Percentiles rank a stretch among this genome's conserved stretches.
Conservation (phyloP, 1,139 yeast species). For the Candida glucosophila region DNA sequence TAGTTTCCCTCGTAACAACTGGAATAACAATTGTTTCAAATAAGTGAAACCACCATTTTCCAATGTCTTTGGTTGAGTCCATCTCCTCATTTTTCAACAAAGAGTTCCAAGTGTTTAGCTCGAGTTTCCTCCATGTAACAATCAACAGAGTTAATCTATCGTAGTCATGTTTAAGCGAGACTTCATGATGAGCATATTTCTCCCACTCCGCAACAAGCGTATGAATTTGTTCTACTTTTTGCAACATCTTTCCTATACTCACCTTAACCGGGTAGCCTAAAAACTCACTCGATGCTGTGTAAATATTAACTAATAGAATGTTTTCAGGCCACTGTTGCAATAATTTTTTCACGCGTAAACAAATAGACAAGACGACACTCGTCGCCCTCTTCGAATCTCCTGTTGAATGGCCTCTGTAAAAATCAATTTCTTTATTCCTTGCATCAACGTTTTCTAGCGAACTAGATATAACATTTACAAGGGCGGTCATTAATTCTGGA, state of each 20-base stretch:
- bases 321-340: slow-evolving; percentile 89
- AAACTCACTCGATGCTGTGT: slow-evolving; percentile 61
- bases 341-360: slow-evolving; percentile 38
- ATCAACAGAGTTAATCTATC: slow-evolving; percentile 58
- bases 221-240: slow-evolving; percentile 80
- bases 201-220: slow-evolving; percentile 88
- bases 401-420: slow-evolving; percentile 60
- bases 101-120: slow-evolving; percentile 77
- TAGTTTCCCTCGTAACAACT: slow-evolving; percentile 18
- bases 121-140: slow-evolving; percentile 86
- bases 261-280: slow-evolving; percentile 51
- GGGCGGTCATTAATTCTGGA: too few relatives aligned
- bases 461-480: too few relatives aligned
- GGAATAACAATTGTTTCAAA: slow-evolving; percentile 68
- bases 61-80: slow-evolving; percentile 41
- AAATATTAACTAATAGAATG: slow-evolving; percentile 69
- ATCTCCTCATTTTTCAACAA: slow-evolving; percentile 63
- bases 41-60: slow-evolving; percentile 88
- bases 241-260: slow-evolving; percentile 71
- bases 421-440: too few relatives aligned
- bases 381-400: slow-evolving; percentile 57
- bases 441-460: too few relatives aligned
- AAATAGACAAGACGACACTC: slow-evolving; percentile 39
- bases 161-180: slow-evolving; percentile 49
- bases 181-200: slow-evolving; percentile 77